These are phyloP conservation scores for Sugiyamaella smithiae DNA, from an alignment of 805 yeast genomes.

Conservation along the genomic window DNA sequence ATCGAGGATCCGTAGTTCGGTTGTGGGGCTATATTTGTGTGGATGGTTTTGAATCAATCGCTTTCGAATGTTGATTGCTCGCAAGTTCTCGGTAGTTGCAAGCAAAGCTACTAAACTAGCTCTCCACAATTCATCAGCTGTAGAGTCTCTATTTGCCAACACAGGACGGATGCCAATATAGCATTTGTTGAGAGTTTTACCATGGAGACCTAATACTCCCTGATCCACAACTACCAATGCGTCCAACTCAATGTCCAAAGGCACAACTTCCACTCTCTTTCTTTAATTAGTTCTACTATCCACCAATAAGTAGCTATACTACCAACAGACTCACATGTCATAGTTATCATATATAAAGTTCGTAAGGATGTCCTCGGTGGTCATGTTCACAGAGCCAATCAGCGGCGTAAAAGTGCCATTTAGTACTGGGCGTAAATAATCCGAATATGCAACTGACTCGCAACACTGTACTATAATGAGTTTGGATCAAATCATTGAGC, in stretches of 20 bases:
- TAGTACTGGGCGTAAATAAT: too few relatives aligned
- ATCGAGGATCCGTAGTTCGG: constrained; percentile 29
- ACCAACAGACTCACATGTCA: too few relatives aligned
- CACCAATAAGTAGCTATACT: too few relatives aligned
- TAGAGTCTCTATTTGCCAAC: neutral
- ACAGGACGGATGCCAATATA: constrained; percentile 17
- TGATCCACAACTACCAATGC: constrained; percentile 15
- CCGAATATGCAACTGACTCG: too few relatives aligned
- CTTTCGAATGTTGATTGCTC: constrained; percentile 31
- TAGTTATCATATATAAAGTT: too few relatives aligned
- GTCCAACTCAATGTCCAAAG: constrained; percentile 4
- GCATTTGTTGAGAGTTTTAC: constrained; percentile 16
- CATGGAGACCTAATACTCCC: constrained; percentile 28
- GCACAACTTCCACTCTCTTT: constrained; percentile 17
- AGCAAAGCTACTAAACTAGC: constrained; percentile 27
- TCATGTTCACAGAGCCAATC: too few relatives aligned
- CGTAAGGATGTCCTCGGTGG: too few relatives aligned
- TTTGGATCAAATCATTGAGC: constrained; percentile 19
- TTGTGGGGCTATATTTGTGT: neutral
- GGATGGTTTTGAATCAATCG: constrained; percentile 16
- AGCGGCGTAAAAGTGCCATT: too few relatives aligned
- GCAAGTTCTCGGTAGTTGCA: constrained; percentile 33
- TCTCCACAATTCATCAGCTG: neutral
- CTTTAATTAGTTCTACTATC: constrained; percentile 7
- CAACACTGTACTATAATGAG: too few relatives aligned